Base-by-base conservation (phyloP, 441 rosid genomes). In the Raphanus hybrid region DNA sequence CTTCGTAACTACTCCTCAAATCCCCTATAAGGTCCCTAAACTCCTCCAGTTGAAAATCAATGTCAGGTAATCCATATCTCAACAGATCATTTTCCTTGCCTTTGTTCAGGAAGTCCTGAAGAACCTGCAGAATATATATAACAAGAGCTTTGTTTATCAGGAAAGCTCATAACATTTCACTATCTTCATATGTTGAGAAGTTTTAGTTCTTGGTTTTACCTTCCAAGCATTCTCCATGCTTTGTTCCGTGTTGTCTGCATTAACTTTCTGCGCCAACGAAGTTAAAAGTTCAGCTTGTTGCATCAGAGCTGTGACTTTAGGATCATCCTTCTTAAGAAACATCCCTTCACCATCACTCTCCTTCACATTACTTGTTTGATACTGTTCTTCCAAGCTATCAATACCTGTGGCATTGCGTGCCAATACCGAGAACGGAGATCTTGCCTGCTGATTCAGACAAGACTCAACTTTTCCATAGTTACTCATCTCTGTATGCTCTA, bases 191-290 rank as follows among this genome's bases (percentile, higher is more conserved):
- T 43, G 34, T 7, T 6, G 12, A 45, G 12, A 50, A 26, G 73
- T 29, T 43, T 35, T 27, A 14, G 14, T 15, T 29, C 34, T 39
- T 8, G 35, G 58, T 52, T 84, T 57, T 72, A 90, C 98, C 98
- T 92, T 92, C 98, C 98, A 93, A 78, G 98, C 94, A 90, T 87
- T 89, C 85, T 93, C 98, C 75, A 92, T 85, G 86, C 96, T 90
- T 86, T 89, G 90, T 57, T 92, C 97, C 72, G 92, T 85, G 78
- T 88, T 89, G 71, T 93, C 97, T 41, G 84, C 64, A 64, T 84
- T 86, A 32, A 93, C 94, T 84, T 87, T 92, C 77, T 76, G 54
- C 8, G 97, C 91, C 63, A 93, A 87, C 97, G 86, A 74, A 89
- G 89, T 86, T 74, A 93, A 90, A 78, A 93, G 90, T 77, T 92